phyloP scores from a whole-genome alignment of 129 eudicot species.

The Saposhnikovia divaricata region DNA sequence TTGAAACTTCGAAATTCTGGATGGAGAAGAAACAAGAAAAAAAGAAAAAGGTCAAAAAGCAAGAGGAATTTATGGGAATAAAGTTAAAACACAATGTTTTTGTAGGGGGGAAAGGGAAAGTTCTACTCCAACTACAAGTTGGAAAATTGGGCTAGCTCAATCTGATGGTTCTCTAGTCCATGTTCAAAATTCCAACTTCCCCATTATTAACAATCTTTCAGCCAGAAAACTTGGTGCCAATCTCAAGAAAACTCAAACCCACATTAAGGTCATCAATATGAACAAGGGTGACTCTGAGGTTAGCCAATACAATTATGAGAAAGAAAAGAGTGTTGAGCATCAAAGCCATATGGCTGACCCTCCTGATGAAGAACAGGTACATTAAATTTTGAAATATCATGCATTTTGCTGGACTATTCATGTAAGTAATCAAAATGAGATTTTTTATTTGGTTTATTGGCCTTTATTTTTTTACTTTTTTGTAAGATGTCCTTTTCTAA shows the following conservation, averaged over 20 bases:
- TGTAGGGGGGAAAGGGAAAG: conserved; percentile 34
- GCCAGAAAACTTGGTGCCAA: too few relatives aligned
- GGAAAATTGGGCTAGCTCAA: conserved; percentile 52
- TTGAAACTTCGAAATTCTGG: background rate
- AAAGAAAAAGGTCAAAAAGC: conserved; percentile 22
- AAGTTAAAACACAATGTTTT: too few relatives aligned
- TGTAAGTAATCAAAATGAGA: background rate
- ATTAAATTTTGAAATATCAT: background rate
- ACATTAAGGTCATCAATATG: conserved; percentile 14
- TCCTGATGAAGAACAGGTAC: conserved; percentile 25
- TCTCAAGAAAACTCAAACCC: conserved; percentile 53
- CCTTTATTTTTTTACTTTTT: background rate
- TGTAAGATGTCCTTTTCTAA: background rate
- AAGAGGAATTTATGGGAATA: conserved; percentile 32
- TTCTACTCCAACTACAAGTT: conserved; percentile 63
- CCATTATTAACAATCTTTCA: conserved; percentile 14
- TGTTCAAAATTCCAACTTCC: conserved; percentile 17
- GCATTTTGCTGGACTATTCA: background rate
- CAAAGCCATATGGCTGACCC: conserved; percentile 17
- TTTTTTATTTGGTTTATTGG: background rate
- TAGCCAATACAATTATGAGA: conserved; percentile 12
- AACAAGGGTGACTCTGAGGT: conserved; percentile 11
- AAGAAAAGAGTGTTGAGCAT: conserved; percentile 13
- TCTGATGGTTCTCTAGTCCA: too few relatives aligned
- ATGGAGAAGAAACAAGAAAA: conserved; percentile 13